A percentile compares a stretch with the other conserved stretches of the same genome.
Conservation (phyloP, 129 eudicot species). For the Escallonia rubra region DNA sequence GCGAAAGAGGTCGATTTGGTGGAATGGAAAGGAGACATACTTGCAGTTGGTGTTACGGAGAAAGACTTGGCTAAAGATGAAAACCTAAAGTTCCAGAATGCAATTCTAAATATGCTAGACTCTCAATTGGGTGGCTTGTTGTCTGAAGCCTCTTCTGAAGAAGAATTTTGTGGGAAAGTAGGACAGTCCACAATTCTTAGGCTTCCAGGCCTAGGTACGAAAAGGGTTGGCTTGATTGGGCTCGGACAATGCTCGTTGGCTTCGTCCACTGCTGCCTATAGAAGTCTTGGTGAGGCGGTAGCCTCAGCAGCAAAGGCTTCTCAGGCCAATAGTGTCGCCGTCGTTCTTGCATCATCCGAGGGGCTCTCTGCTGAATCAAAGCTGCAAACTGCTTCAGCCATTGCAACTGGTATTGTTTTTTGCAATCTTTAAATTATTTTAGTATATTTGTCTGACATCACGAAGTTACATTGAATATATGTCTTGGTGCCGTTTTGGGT, state of each 20-base stretch:
- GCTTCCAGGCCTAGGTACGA: constrained; percentile 64
- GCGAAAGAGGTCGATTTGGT: constrained; percentile 78
- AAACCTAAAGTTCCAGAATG: constrained; percentile 65
- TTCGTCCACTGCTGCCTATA: constrained; percentile 41
- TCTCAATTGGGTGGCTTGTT: constrained; percentile 63
- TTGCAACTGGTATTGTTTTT: constrained; percentile 59
- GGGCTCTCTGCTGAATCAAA: constrained; percentile 60
- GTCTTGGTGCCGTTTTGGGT: too few species aligned
- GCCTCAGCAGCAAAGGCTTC: constrained; percentile 77
- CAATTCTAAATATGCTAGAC: constrained; percentile 62
- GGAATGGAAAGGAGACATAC: constrained; percentile 97
- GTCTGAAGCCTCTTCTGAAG: constrained; percentile 73
- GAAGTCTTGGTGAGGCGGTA: constrained; percentile 83
- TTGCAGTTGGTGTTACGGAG: constrained; percentile 90
- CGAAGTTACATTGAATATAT: too few species aligned
- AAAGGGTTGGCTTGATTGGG: constrained; percentile 78
- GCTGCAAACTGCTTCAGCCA: constrained; percentile 60
- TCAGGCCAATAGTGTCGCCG: constrained; percentile 74
- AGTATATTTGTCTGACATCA: background rate
- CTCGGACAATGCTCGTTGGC: constrained; percentile 54
- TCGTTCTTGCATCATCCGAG: constrained; percentile 73
- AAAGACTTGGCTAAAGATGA: constrained; percentile 78
- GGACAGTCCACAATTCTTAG: constrained; percentile 83
- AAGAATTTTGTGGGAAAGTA: constrained; percentile 84
- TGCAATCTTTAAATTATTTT: background rate